phyloP scores from a whole-genome alignment of 441 rosid genomes.

The Gossypium trilobum region DNA sequence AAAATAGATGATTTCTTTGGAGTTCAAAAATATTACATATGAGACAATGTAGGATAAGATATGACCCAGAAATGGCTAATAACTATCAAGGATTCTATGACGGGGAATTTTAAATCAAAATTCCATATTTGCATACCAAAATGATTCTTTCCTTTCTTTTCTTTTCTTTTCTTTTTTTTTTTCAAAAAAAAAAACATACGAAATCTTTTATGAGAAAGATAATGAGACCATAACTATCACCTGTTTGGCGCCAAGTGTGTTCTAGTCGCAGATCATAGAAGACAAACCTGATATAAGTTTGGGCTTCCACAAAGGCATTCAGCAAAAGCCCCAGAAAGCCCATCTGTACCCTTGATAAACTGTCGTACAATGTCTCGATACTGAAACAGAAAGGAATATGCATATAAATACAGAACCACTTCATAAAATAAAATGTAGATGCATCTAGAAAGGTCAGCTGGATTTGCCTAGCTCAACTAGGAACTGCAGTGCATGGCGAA shows the following conservation, averaged over 20 bases:
- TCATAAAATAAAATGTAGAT: not conserved
- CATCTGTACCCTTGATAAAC: conserved; percentile 84
- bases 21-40: not conserved
- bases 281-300: conserved; percentile 66
- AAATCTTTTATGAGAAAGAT: not conserved
- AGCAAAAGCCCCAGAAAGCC: conserved; percentile 90
- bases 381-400: conserved; percentile 35
- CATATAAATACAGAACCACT: conserved; percentile 16
- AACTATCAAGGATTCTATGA: not conserved
- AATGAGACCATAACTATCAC: not conserved
- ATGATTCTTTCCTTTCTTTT: not conserved
- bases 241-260: not conserved
- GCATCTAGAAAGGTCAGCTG: not conserved
- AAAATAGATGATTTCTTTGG: not conserved
- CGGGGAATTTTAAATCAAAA: not conserved
- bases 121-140: not conserved
- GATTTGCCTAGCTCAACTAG: conserved; percentile 5
- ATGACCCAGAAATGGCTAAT: not conserved
- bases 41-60: not conserved
- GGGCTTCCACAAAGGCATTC: conserved; percentile 92
- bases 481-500: not conserved
- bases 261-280: conserved; percentile 5
- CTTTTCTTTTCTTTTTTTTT: not conserved
- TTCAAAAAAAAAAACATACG: not conserved
- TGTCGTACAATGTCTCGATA: conserved; percentile 79